phyloP scores from a whole-genome alignment of 305 asterid genomes.

The Solanum hybrid region DNA sequence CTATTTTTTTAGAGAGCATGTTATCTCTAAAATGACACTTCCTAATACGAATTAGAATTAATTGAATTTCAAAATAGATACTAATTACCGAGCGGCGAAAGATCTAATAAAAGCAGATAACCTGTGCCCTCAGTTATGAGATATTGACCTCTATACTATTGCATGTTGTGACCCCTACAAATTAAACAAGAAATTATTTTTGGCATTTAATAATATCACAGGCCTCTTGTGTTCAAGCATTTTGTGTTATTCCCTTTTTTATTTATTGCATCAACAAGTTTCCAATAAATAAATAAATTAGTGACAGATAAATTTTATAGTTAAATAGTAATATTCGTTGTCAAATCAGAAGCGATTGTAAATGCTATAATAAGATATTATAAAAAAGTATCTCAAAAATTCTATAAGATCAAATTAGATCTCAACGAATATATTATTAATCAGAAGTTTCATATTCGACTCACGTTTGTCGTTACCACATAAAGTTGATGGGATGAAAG shows the following conservation, averaged over 20 bases:
- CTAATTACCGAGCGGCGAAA: not conserved
- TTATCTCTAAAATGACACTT: not conserved
- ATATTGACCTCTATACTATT: not conserved
- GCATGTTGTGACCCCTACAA: conserved; percentile 6
- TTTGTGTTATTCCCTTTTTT: not conserved
- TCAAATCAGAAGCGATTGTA: not conserved
- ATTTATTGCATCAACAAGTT: not conserved
- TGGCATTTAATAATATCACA: conserved; percentile 9
- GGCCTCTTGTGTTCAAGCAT: conserved; percentile 1
- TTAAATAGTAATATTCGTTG: not conserved
- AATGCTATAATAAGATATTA: not conserved
- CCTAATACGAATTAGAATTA: not conserved
- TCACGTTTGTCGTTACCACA: not conserved
- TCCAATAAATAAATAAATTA: not conserved
- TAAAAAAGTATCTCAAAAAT: not conserved
- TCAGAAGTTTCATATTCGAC: not conserved
- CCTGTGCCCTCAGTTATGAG: conserved; percentile 18
- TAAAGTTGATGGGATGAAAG: not conserved
- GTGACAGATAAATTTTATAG: not conserved
- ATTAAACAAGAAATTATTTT: not conserved
- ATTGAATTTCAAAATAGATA: not conserved
- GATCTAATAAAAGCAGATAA: not conserved
- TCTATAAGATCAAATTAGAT: not conserved
- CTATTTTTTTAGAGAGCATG: fast-evolving
- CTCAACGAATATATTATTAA: not conserved